A percentile compares a stretch with the other conserved stretches of the same genome.
phyloP scores from a whole-genome alignment of 1,284 basidiomycete genomes.

The Phellopilus nigrolimitatus region DNA sequence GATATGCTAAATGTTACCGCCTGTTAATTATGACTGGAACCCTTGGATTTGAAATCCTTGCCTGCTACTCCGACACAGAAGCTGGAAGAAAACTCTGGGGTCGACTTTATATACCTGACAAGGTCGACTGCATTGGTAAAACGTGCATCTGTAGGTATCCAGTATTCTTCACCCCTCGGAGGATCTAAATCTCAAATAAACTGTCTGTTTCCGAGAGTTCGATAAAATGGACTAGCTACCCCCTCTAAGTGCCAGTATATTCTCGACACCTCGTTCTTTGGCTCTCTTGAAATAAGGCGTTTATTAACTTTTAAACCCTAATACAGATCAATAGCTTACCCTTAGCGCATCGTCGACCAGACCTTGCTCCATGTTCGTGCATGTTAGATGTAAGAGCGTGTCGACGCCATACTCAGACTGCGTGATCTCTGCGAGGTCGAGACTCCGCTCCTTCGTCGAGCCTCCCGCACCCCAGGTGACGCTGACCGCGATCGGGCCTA shows the following conservation, averaged over 20 bases:
- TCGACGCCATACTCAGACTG: constrained; percentile 71
- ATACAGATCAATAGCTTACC: constrained; percentile 39
- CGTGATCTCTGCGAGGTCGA: constrained; percentile 78
- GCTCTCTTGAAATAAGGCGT: constrained; percentile 50
- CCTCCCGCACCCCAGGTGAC: constrained; percentile 99
- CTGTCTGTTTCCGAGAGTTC: constrained; percentile 11
- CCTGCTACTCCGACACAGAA: constrained; percentile 94
- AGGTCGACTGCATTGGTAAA: constrained; percentile 91
- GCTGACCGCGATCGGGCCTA: constrained; percentile 77
- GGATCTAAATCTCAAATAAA: constrained; percentile 55
- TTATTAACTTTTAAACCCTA: constrained; percentile 2
- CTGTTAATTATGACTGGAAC: constrained; percentile 16
- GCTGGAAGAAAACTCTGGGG: constrained; percentile 73
- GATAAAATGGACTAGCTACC: constrained; percentile 39
- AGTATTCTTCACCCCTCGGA: constrained; percentile 89
- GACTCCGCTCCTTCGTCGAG: constrained; percentile 80
- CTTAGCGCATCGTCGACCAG: constrained; percentile 81
- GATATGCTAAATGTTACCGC: constrained; percentile 62
- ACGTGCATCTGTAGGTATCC: constrained; percentile 79
- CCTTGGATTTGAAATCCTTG: constrained; percentile 29
- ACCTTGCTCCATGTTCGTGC: constrained; percentile 93
- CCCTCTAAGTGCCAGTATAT: constrained; percentile 89
- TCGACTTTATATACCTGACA: constrained; percentile 82
- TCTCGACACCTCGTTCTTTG: constrained; percentile 80
- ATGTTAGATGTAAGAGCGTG: constrained; percentile 93